Evolutionary conservation across 768 basidiomycete species (phyloP).

Genomic region (Coprinellus micaceus): DNA sequence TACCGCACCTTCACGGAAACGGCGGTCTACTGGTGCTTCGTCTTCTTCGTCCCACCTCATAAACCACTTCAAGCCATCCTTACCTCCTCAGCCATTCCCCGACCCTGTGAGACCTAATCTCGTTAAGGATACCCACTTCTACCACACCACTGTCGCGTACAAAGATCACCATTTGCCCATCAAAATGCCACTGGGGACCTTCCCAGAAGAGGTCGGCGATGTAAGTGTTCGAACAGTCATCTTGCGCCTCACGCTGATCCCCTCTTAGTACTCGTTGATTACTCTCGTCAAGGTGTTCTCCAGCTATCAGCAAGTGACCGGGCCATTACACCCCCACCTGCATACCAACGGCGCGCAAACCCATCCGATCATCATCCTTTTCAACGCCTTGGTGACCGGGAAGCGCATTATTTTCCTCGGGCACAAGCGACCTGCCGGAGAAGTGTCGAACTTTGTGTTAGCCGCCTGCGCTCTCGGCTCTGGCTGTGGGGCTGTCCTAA

Average conservation of each 20-base stretch:
- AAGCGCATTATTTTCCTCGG: constrained; percentile 97
- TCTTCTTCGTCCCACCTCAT: constrained; percentile 62
- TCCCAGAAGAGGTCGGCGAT: constrained; percentile 95
- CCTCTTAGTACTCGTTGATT: constrained; percentile 80
- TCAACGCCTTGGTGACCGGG: constrained; percentile 92
- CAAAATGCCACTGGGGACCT: constrained; percentile 84
- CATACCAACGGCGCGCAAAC: constrained; percentile 89
- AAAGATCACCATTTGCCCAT: constrained; percentile 84
- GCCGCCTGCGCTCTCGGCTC: constrained; percentile 92
- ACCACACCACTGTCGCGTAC: constrained; percentile 80
- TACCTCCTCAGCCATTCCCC: constrained; percentile 44
- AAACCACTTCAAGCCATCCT: constrained; percentile 29
- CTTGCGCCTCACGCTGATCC: neutral
- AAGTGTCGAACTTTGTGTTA: constrained; percentile 88
- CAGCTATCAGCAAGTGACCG: constrained; percentile 52
- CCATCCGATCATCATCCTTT: constrained; percentile 90
- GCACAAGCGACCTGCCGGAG: constrained; percentile 82
- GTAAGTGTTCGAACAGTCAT: constrained; percentile 41
- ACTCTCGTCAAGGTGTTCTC: constrained; percentile 83
- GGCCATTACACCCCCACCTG: constrained; percentile 85
- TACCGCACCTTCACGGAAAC: constrained; percentile 40
- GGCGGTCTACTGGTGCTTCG: constrained; percentile 71
- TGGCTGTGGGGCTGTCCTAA: constrained; percentile 79
- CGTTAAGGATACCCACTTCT: constrained; percentile 91
- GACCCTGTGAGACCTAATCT: constrained; percentile 43